Evolutionary conservation across 192 early-diverging fungal genomes (phyloP).

Genomic region (Backusella circina): DNA sequence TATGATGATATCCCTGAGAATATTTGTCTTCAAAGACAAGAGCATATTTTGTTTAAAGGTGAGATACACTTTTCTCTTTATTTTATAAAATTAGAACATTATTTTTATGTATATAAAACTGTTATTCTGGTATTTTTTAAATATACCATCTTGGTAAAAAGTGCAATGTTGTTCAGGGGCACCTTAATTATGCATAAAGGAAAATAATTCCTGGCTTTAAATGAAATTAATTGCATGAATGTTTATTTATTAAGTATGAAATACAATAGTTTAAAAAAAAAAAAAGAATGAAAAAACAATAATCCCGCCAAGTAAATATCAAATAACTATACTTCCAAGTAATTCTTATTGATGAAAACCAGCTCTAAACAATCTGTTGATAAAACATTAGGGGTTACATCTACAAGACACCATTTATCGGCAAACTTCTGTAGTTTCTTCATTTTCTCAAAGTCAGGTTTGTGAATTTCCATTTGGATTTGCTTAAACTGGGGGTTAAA

Average conservation of each 20-base stretch:
- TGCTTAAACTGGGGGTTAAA: neutral
- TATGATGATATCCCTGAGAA: no score
- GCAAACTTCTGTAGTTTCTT: neutral
- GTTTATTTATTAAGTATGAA: neutral
- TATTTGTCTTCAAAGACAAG: no score
- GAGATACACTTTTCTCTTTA: no score
- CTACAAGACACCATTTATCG: slow-evolving; percentile 2
- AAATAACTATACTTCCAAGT: neutral
- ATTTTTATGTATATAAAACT: no score
- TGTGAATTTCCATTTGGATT: slow-evolving; percentile 5
- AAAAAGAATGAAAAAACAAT: neutral
- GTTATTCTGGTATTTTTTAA: no score
- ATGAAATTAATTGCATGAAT: neutral
- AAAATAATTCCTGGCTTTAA: neutral
- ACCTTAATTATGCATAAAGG: no score
- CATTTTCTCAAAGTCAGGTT: neutral
- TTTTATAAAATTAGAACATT: no score
- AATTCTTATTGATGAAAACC: neutral
- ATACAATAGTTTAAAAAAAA: neutral
- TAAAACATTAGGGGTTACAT: neutral
- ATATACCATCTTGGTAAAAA: no score
- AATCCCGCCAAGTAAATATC: neutral
- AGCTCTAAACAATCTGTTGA: neutral
- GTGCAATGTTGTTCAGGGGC: no score
- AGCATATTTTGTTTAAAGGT: no score